These are phyloP conservation scores for Myrica gale DNA, from an alignment of 306 rosid genomes.

Conservation along the genomic window DNA sequence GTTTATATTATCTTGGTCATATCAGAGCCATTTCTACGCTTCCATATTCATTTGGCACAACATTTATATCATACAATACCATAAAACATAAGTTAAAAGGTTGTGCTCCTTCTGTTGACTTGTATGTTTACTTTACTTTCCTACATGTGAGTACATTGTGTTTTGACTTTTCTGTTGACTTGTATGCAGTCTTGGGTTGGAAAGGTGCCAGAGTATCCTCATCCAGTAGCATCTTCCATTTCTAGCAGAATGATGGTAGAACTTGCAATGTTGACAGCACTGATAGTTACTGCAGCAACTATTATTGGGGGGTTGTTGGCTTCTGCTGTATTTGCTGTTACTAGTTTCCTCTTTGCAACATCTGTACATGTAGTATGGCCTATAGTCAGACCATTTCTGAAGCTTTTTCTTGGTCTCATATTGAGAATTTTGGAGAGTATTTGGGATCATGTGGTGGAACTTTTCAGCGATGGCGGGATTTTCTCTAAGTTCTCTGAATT, in stretches of 20 bases:
- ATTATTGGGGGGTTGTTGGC: constrained; percentile 83
- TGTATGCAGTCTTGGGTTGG: constrained; percentile 81
- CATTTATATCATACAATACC: background rate
- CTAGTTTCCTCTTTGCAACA: constrained; percentile 63
- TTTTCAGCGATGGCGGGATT: constrained; percentile 64
- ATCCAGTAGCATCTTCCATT: constrained; percentile 85
- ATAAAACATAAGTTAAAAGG: background rate
- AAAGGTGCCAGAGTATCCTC: constrained; percentile 67
- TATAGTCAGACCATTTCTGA: constrained; percentile 65
- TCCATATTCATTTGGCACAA: background rate
- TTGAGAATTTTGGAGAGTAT: constrained; percentile 67
- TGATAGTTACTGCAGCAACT: constrained; percentile 65
- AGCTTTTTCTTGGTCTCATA: constrained; percentile 49
- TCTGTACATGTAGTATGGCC: constrained; percentile 75
- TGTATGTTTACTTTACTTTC: constrained; percentile 20
- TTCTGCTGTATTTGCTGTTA: constrained; percentile 75
- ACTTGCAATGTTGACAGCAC: constrained; percentile 60
- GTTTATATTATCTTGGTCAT: background rate
- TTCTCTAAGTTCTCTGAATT: constrained; percentile 57
- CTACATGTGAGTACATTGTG: no score
- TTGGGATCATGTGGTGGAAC: constrained; percentile 63
- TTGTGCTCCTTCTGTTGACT: constrained; percentile 22
- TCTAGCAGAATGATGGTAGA: constrained; percentile 93
- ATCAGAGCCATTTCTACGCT: background rate
- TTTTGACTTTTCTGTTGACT: no score